phyloP scores from a whole-genome alignment of 2,329 filamentous ascomycete species.

The Simplicillium aogashimaense region DNA sequence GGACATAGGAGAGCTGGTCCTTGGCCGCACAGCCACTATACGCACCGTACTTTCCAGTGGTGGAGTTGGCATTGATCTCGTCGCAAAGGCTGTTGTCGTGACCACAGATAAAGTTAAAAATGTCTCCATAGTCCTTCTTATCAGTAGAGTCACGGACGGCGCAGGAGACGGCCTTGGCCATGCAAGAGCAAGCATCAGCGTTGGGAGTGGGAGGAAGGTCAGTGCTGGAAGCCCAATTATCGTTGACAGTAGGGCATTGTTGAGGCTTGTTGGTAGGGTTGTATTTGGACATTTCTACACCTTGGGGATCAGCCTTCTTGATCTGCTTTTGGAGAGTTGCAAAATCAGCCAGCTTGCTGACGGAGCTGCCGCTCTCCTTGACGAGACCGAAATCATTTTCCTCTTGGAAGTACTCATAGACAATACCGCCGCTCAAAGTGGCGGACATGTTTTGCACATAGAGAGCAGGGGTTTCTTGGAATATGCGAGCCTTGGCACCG shows the following conservation, averaged over 20 bases:
- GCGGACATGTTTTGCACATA: slow-evolving; percentile 72
- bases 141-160: slow-evolving; percentile 46
- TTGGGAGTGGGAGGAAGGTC: slow-evolving; percentile 78
- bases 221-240: slow-evolving; percentile 54
- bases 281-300: slow-evolving; percentile 59
- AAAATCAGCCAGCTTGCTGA: slow-evolving; percentile 65
- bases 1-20: slow-evolving; percentile 56
- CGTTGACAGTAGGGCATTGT: slow-evolving; percentile 58
- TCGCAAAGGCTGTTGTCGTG: slow-evolving; percentile 1
- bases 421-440: slow-evolving; percentile 91
- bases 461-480: slow-evolving; percentile 75
- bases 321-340: slow-evolving; percentile 61
- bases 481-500: slow-evolving; percentile 58
- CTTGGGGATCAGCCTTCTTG: slow-evolving; percentile 53
- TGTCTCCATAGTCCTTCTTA: slow-evolving; percentile 44
- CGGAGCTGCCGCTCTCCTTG: slow-evolving; percentile 44
- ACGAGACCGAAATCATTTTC: slow-evolving; percentile 78
- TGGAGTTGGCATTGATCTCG: slow-evolving; percentile 4
- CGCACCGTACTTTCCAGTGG: slow-evolving; percentile 56
- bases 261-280: slow-evolving; percentile 60
- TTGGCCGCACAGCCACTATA: slow-evolving; percentile 67
- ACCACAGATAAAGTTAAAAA: slow-evolving; percentile 8
- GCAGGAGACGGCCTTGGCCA: slow-evolving; percentile 66
- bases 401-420: slow-evolving; percentile 98
- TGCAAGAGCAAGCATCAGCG: slow-evolving; percentile 71